These are phyloP conservation scores for Trichomonas vaginalis DNA, from an alignment of 208 protist species.

Conservation along the genomic window DNA sequence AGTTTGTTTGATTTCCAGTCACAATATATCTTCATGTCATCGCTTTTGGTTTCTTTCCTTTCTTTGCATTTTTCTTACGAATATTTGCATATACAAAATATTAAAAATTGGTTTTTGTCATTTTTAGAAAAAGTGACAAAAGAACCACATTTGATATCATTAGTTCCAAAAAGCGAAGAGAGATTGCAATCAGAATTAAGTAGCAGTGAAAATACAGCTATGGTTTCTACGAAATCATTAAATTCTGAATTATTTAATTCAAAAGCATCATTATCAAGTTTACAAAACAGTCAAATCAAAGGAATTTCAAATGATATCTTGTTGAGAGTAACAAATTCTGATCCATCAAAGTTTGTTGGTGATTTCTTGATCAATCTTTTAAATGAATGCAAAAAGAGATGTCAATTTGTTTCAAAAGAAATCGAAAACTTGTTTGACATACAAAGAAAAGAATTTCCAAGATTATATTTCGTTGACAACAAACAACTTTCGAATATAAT, in stretches of 20 bases:
- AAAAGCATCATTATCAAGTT: neutral
- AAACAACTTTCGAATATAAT: neutral
- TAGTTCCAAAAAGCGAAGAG: neutral
- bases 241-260: neutral
- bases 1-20: neutral
- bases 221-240: neutral
- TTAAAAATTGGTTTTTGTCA: neutral
- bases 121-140: neutral
- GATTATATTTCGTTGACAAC: neutral
- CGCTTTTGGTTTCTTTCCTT: neutral
- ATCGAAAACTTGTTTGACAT: neutral
- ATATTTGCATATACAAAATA: neutral
- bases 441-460: neutral
- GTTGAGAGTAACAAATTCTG: neutral
- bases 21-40: neutral
- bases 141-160: neutral
- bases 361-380: neutral
- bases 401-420: neutral
- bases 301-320: neutral
- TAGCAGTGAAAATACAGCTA: neutral
- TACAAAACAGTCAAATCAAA: neutral
- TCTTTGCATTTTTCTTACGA: neutral
- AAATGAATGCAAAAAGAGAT: neutral
- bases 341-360: neutral
- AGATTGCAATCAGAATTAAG: neutral